Base-by-base conservation (phyloP, 306 rosid species). In the Pterocarpus santalinus region DNA sequence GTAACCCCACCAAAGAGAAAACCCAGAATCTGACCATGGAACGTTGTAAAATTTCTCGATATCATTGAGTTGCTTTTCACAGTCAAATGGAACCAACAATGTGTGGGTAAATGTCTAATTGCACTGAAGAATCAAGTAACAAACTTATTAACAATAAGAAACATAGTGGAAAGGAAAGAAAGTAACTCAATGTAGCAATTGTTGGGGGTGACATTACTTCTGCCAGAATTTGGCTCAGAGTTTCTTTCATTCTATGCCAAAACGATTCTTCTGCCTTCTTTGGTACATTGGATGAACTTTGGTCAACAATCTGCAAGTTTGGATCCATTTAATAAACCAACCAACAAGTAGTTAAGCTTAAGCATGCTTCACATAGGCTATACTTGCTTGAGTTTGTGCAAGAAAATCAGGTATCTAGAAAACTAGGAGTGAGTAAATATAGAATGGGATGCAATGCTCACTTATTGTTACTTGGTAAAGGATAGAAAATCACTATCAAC, bases 141-240 rank as follows among this genome's bases (percentile, higher is more conserved):
- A 62, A 35, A 61, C 5, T 38, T 36, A 22, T 22, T 22, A 22
- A 22, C 28, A 22, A 22, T 22, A 22, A 22, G 28, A 22, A 22
- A 22, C 7, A 63, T 4, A 35, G 28, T 22, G 28, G 28, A 33
- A 7, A 55, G 34, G 3, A n/a, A 17, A 47, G 30, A 22, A 28
- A 28, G 69, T 15, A 87, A 81, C 93, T 85, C 75, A 94, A 97
- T 1, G 94, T 91, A 14, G 87, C 97, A 4, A 92, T 49, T 5
- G 93, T 88, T 30, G 98, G 96, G 13, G 98, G 98, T 77, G 93
- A 89, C 81, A 86, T 28, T 16, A 92, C 22, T 85, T 94, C 97
- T 44, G 84, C 69, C 2, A 84, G 1, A 68, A 90, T 68, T 57
- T 72, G 82, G 61, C 62, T 52, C 14, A 85, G 17, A 56, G 72